Evolutionary conservation across 805 yeast genomes (phyloP), one percentile per base, ranked within the genome.

Genomic region (Ogataea salicorniae): DNA sequence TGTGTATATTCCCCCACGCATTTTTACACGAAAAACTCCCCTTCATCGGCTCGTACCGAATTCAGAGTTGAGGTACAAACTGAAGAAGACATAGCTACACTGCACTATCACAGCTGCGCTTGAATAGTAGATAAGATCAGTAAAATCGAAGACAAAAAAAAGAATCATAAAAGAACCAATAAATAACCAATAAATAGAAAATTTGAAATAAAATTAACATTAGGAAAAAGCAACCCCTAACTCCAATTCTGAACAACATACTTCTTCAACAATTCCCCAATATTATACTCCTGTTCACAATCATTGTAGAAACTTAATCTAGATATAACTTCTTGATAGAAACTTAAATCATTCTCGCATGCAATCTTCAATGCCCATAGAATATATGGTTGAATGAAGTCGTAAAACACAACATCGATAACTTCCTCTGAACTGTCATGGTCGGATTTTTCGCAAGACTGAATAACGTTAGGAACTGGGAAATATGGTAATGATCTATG

Each of bases 381-480:
- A 13, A 64, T 48, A 44, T 61, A 56, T 2, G 54, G 50, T 47
- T 77, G 73, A 57, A 92, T 77, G 62, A 90, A 94, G 56, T 83
- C 86, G 63, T 87, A 85, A 63, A 84, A 91, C 0, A 92, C 80
- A 29, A 91, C 75, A 58, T 89, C 91, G 6, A 86, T 81, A 5
- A 59, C 62, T 3, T 61, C 58, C 4, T 64, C 59, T 2, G 48
- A 43, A 9, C 56, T 45, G 55, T 52, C 29, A 41, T 31, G 4
- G 6, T 11, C 15, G 22, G 44, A 29, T 16, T 36, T 36, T 56
- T 62, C 77, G 47, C 60, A 65, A 0, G 85, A 68, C 54, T 79
- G 84, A 26, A 92, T 79, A 13, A 87, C 95, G 58, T 89, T 91
- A 9, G 98, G 97, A 3, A 89, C 72, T 7, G 74, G 76, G 62